Base-by-base conservation (phyloP, 2,329 filamentous ascomycete genomes). In the Fusarium beomiforme region DNA sequence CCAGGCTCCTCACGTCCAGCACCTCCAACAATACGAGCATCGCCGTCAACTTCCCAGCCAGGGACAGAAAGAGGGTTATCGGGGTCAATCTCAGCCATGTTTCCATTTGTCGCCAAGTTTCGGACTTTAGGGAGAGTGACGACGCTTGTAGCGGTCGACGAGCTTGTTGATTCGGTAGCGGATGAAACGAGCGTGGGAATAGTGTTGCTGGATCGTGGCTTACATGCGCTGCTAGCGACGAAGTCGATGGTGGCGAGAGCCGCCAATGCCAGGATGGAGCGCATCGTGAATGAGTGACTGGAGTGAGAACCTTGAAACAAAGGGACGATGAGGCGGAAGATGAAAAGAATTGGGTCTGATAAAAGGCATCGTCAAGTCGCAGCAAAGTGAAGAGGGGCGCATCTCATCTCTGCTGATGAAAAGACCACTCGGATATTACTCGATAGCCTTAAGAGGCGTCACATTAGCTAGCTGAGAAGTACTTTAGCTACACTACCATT, bases 61-160 rank as follows among this genome's bases (percentile, higher is more conserved):
- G 60, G 60, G 3, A 64, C 44, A 1, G 41, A 23, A 1, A 63
- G 60, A 26, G 44, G 57, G 16, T 54, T 29, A 10, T 6, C 24
- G 2, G 58, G 44, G 4, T 64, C 44, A 3, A 64, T 13, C 8
- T 64, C 60, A 3, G 37, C 60, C 60, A 64, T 64, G 8, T 64
- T 64, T n/a, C 60, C 60, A 9, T 64, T 64, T 11, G 41, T 8
- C 2, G 58, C 60, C 19, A 64, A 2, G 14, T 64, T 64, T 8
- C 44, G 58, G 11, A 64, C 60, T 11, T 26, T 14, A 3, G 60
- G 33, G 8, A 54, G 58, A 11, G 21, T 24, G 1, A 29, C 58
- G 42, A 37, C 24, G 0, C 0, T n/a, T 4, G 59, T 62, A 3
- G 60, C 43, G 17, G 24, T 63, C 2, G 60, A 36, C 7, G 37